Evolutionary conservation across 768 basidiomycete species (phyloP).

Genomic region (Austroboletus eburneus): DNA sequence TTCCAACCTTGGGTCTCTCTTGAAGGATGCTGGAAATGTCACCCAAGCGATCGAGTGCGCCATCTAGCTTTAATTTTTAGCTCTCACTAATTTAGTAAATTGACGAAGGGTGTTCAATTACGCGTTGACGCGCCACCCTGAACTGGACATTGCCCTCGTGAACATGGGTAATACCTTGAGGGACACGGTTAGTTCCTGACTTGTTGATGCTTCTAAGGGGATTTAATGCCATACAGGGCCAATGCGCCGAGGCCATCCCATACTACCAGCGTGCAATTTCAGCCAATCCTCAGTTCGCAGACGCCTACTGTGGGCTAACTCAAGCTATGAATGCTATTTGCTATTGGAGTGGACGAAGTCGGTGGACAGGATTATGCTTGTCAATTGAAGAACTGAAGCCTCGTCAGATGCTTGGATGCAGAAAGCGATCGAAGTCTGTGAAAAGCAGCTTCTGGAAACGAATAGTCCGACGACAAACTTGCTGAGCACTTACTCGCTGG

Average conservation of each 20-base stretch:
- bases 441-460: constrained; percentile 33
- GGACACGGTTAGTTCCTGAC: constrained; percentile 34
- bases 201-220: background rate
- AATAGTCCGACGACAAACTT: constrained; percentile 31
- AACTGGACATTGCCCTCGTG: constrained; percentile 48
- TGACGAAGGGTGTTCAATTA: constrained; percentile 36
- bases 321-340: constrained; percentile 45
- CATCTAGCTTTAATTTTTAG: background rate
- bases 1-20: constrained; percentile 47
- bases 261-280: constrained; percentile 44
- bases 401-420: constrained; percentile 33
- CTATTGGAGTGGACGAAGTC: constrained; percentile 40
- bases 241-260: constrained; percentile 39
- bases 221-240: constrained; percentile 28
- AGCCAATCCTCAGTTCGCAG: constrained; percentile 41
- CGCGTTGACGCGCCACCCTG: constrained; percentile 39
- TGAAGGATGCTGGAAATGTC: constrained; percentile 45
- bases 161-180: constrained; percentile 51
- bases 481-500: constrained; percentile 24
- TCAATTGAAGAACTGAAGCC: constrained; percentile 5
- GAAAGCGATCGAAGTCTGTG: constrained; percentile 34
- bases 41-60: constrained; percentile 40
- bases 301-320: constrained; percentile 46
- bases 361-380: constrained; percentile 6
- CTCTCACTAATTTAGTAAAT: constrained; percentile 1